These are phyloP conservation scores for Phylloporus scabripes DNA, from an alignment of 768 basidiomycete genomes.

Conservation along the genomic window DNA sequence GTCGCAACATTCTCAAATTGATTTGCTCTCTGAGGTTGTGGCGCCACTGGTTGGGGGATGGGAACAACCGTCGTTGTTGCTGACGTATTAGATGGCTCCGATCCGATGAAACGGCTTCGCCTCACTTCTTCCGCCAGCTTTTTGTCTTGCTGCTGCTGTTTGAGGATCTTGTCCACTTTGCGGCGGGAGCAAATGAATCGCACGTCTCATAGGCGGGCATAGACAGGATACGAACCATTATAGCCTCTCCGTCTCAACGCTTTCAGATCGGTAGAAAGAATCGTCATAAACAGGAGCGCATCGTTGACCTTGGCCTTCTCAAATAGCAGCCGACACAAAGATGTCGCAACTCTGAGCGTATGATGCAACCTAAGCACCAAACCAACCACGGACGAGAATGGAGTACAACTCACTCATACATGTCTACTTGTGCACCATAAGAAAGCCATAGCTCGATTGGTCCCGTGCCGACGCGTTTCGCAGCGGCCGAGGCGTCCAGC, in stretches of 20 bases:
- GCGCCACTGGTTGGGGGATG: slow-evolving; percentile 12
- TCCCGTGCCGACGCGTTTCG: slow-evolving; percentile 46
- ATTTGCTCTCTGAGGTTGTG: slow-evolving; percentile 7
- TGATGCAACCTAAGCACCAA: slow-evolving; percentile 1
- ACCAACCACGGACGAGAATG: neutral
- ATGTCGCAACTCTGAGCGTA: slow-evolving; percentile 66
- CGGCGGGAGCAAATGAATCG: slow-evolving; percentile 1
- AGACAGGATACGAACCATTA: slow-evolving; percentile 49
- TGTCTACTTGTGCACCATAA: slow-evolving; percentile 68
- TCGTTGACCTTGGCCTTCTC: slow-evolving; percentile 80
- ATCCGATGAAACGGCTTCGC: slow-evolving; percentile 20
- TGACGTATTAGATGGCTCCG: slow-evolving; percentile 8
- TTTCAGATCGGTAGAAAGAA: slow-evolving; percentile 84
- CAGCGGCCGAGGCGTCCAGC: slow-evolving; percentile 72
- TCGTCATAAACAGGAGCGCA: slow-evolving; percentile 85
- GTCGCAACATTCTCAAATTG: neutral
- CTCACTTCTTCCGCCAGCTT: slow-evolving; percentile 47
- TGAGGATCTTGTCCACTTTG: slow-evolving; percentile 84
- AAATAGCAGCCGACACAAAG: slow-evolving; percentile 75
- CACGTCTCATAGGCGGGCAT: slow-evolving; percentile 1
- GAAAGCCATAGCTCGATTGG: slow-evolving; percentile 79
- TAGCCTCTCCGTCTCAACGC: slow-evolving; percentile 80
- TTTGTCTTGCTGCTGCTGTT: slow-evolving; percentile 69
- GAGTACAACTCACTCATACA: slow-evolving; percentile 77
- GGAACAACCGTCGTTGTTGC: neutral